Base-by-base conservation (phyloP, 2,329 filamentous ascomycete genomes). In the Botrytis hyacinthi region DNA sequence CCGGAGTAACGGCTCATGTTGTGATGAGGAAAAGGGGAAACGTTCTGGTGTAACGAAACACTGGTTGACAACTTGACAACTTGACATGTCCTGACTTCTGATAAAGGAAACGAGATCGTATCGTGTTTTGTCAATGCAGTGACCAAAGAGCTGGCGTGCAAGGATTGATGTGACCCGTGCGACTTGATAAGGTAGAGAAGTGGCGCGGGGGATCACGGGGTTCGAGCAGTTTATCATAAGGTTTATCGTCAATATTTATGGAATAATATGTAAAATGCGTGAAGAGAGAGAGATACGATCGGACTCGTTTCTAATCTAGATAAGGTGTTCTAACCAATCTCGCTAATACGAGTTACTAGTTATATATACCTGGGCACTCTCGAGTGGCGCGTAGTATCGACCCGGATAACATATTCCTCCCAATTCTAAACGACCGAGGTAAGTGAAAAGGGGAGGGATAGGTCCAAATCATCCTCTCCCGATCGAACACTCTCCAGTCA, bases 41-140 rank as follows among this genome's bases (percentile, higher is more conserved):
- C 71, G 32, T 48, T 48, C 29, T 57, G 20, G 70, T 68, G 71
- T 22, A 37, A 72, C 29, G 29, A 68, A 65, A 60, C 59, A 32
- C 26, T 61, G 4, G 32, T 51, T 54, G 65, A 40, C 65, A 67
- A 10, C 16, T 18, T 46, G 44, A 20, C 44, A 51, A n/a, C 48
- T 51, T 51, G 44, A 66, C 29, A 26, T 26, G 20, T 48, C 18
- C 29, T 16, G 12, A 18, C 12, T 66, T 35, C 46, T 40, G 46
- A 57, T 68, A 42, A 57, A 42, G 48, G 35, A 29, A 54, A 42
- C n/a, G 29, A 37, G 54, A 60, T 29, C 0, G n/a, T 29, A 29
- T 48, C n/a, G 54, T 61, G 57, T 72, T 72, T 62, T 68, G 63
- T 59, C 71, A 68, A 70, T 61, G 70, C 61, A 46, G 46, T 54